Percentiles rank a stretch among this genome's conserved stretches.
These are phyloP conservation scores for Protomyces inouyei DNA, from an alignment of 1,139 yeast species.

Conservation along the genomic window DNA sequence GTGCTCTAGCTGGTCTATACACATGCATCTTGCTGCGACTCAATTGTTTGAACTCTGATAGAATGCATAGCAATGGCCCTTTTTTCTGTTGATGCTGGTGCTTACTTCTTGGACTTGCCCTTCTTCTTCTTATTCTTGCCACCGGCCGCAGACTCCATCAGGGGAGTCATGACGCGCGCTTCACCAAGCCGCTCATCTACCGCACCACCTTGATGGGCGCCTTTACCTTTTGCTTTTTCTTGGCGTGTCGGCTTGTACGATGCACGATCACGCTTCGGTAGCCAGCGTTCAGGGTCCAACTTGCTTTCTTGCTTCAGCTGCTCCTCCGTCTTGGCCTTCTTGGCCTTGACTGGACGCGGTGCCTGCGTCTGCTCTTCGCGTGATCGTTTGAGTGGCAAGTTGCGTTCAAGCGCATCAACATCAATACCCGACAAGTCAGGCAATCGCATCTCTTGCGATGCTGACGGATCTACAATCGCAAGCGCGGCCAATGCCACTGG, in stretches of 20 bases:
- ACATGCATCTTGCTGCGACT: no score
- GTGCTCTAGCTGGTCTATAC: no score
- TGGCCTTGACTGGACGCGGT: not conserved
- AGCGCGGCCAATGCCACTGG: slow-evolving; percentile 2
- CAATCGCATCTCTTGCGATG: not conserved
- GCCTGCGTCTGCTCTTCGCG: not conserved
- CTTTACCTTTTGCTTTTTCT: slow-evolving; percentile 13
- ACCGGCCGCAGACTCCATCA: not conserved
- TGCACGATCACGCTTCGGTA: slow-evolving; percentile 24
- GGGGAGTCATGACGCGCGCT: slow-evolving; percentile 1
- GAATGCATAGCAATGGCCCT: not conserved
- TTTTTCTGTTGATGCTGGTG: not conserved
- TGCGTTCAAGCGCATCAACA: slow-evolving; percentile 9
- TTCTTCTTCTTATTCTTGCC: slow-evolving; percentile 11
- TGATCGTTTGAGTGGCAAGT: slow-evolving; percentile 1
- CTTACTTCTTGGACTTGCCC: slow-evolving; percentile 2
- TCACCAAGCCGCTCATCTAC: slow-evolving; percentile 17
- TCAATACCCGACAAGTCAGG: slow-evolving; percentile 16
- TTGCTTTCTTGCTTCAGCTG: slow-evolving; percentile 5
- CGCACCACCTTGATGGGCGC: slow-evolving; percentile 23
- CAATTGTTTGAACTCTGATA: not conserved
- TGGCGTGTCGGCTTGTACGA: slow-evolving; percentile 19
- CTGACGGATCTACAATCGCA: not conserved
- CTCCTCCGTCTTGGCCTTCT: slow-evolving; percentile 6
- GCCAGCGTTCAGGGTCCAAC: slow-evolving; percentile 25